Conservation (phyloP, 495 filamentous ascomycete genomes). For the Parathielavia appendiculata region DNA sequence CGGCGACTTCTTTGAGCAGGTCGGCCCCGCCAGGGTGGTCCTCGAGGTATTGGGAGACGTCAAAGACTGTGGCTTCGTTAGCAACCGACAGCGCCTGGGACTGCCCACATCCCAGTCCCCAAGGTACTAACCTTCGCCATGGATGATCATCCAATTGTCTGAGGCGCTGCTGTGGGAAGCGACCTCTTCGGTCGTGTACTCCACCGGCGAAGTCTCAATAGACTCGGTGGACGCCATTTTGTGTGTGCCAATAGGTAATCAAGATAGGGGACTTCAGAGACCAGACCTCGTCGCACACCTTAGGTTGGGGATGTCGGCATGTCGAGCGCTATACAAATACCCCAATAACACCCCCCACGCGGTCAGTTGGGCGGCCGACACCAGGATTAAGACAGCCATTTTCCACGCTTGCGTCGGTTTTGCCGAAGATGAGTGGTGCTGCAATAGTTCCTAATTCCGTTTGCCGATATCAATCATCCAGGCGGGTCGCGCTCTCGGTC, state of each 20-base stretch:
- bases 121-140: not conserved
- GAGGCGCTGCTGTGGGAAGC: not conserved
- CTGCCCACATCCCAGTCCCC: too few relatives aligned
- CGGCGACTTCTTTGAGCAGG: constrained; percentile 51
- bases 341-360: too few relatives aligned
- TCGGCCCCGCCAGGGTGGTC: constrained; percentile 58
- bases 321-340: too few relatives aligned
- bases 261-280: too few relatives aligned
- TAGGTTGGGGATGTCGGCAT: too few relatives aligned
- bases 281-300: too few relatives aligned
- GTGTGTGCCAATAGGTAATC: not conserved
- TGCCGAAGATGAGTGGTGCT: too few relatives aligned
- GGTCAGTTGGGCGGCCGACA: too few relatives aligned
- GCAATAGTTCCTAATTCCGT: too few relatives aligned
- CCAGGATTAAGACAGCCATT: too few relatives aligned
- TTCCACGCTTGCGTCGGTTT: not conserved
- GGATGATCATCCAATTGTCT: constrained; percentile 5
- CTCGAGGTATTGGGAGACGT: constrained; percentile 53
- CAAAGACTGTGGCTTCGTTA: constrained; percentile 43
- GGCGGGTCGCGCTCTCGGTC: too few relatives aligned
- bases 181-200: not conserved
- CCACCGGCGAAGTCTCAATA: not conserved
- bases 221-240: not conserved
- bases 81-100: not conserved
- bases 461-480: too few relatives aligned